Evolutionary conservation across 805 yeast species (phyloP).

Genomic region (Pichia nakasei): DNA sequence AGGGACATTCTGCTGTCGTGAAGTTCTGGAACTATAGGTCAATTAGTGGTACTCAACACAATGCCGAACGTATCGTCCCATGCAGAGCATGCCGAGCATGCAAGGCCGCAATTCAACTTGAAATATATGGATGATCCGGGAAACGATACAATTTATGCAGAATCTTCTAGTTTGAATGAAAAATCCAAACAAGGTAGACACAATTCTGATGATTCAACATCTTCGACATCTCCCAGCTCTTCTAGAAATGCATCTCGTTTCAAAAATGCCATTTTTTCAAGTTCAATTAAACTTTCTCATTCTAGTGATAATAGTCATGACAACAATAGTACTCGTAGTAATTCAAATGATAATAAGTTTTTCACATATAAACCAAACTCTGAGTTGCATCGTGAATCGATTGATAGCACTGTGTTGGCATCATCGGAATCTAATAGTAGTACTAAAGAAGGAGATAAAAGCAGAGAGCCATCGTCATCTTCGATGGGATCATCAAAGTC

Average conservation of each 20-base stretch:
- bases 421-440: not conserved
- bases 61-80: not conserved
- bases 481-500: conserved; percentile 10
- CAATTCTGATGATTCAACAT: conserved; percentile 4
- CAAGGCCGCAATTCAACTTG: conserved; percentile 13
- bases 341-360: not conserved
- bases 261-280: not conserved
- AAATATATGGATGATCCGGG: conserved; percentile 12
- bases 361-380: too few species aligned
- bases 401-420: too few species aligned
- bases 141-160: not conserved
- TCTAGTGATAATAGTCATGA: not conserved
- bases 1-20: too few species aligned
- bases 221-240: conserved; percentile 13
- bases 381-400: too few species aligned
- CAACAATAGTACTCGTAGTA: not conserved
- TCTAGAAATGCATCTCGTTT: conserved; percentile 16
- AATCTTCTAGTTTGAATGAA: not conserved
- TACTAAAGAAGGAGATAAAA: not conserved
- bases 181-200: conserved; percentile 5
- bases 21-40: too few species aligned
- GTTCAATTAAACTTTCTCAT: not conserved
- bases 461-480: not conserved
- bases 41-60: not conserved
- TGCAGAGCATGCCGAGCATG: not conserved